Evolutionary conservation across 164 flowering plant genomes (phyloP).

Genomic region (Tetracentron sinense): DNA sequence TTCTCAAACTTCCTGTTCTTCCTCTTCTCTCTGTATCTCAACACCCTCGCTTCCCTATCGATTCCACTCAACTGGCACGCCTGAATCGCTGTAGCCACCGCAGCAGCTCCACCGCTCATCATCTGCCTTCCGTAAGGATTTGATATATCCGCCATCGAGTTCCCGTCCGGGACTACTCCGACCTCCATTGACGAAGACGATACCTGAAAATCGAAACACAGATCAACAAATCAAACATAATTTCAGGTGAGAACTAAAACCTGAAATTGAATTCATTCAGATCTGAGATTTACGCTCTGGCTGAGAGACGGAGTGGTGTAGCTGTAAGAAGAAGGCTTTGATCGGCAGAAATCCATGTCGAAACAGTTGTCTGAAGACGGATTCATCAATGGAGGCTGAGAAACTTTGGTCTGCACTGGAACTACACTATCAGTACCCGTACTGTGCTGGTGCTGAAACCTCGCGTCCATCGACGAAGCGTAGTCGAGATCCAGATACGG

Average conservation of each 20-base stretch:
- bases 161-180: slow-evolving; percentile 85
- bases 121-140: slow-evolving; percentile 30
- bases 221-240: too few relatives aligned
- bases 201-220: slow-evolving; percentile 34
- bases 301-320: slow-evolving; percentile 45
- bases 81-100: slow-evolving; percentile 12
- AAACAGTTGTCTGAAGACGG: slow-evolving; percentile 30
- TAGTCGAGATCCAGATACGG: slow-evolving; percentile 73
- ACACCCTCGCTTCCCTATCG: slow-evolving; percentile 83
- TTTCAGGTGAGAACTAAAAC: neutral
- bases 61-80: slow-evolving; percentile 36
- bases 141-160: slow-evolving; percentile 43
- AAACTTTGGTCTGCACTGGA: slow-evolving; percentile 44
- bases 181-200: slow-evolving; percentile 74
- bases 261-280: neutral
- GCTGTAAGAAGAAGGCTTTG: slow-evolving; percentile 41
- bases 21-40: slow-evolving; percentile 93
- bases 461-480: slow-evolving; percentile 28
- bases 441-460: slow-evolving; percentile 33
- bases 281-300: slow-evolving; percentile 56
- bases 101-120: slow-evolving; percentile 4
- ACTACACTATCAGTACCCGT: slow-evolving; percentile 65
- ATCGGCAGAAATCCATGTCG: slow-evolving; percentile 50
- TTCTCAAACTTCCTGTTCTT: slow-evolving; percentile 94
- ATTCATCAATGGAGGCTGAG: slow-evolving; percentile 6